These are phyloP conservation scores for Trebouxia sp. DNA, from an alignment of 139 green algal species.

Conservation along the genomic window DNA sequence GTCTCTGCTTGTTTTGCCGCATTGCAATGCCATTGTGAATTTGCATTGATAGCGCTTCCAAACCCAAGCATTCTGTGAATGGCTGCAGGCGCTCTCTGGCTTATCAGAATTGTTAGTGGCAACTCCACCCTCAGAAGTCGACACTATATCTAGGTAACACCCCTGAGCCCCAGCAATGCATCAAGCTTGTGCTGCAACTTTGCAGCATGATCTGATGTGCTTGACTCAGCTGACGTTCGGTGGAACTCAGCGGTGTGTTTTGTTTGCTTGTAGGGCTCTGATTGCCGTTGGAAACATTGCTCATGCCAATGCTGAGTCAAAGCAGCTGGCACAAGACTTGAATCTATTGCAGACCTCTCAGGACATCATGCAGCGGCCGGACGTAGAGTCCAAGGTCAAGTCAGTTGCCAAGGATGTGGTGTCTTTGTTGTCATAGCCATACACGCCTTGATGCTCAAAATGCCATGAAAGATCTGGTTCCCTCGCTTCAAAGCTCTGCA, in stretches of 20 bases:
- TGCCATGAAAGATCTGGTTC: too few relatives aligned
- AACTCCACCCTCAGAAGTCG: conserved; percentile 33
- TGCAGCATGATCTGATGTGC: background rate
- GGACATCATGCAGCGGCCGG: background rate
- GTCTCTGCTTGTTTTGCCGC: background rate
- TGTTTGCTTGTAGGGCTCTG: conserved; percentile 41
- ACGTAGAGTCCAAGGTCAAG: conserved; percentile 17
- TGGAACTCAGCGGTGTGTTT: too few relatives aligned
- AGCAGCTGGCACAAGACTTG: conserved; percentile 33
- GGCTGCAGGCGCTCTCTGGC: conserved; percentile 44
- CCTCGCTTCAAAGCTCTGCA: too few relatives aligned
- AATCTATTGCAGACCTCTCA: background rate
- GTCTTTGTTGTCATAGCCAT: conserved; percentile 5
- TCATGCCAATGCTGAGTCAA: conserved; percentile 28
- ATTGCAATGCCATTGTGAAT: too few relatives aligned
- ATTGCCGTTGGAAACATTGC: conserved; percentile 58
- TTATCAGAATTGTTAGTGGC: conserved; percentile 48
- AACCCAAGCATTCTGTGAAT: too few relatives aligned
- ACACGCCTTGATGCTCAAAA: too few relatives aligned
- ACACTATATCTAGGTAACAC: conserved; percentile 50
- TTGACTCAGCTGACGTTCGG: too few relatives aligned
- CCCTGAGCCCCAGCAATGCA: background rate
- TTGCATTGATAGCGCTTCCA: too few relatives aligned
- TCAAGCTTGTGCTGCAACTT: background rate
- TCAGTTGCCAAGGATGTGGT: conserved; percentile 22